Base-by-base conservation (phyloP, 768 basidiomycete genomes). In the Lactarius vividus region DNA sequence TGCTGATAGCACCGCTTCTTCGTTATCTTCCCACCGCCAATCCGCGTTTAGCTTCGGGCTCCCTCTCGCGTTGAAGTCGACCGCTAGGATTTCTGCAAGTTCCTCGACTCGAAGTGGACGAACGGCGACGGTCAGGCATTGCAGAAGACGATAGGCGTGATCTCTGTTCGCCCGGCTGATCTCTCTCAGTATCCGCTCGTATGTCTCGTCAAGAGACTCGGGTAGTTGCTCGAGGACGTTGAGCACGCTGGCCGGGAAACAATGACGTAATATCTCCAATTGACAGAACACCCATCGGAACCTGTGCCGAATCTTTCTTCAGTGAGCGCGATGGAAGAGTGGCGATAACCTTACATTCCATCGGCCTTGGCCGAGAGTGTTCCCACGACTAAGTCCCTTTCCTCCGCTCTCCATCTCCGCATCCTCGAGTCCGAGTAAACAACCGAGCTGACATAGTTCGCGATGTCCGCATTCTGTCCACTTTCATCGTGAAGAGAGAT, bases 261-360 rank as follows among this genome's bases (percentile, higher is more conserved):
- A 42, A 23, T 40, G n/a, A 6, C 58, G 37, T 31, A 59, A 31
- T 18, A 37, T 26, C 20, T 59, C 57, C 23, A 58, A 10, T 26
- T 58, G 57, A n/a, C 57, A 58, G 15, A 23, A 58, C 4, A 58
- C 39, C 29, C 37, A 59, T 40, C 58, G 58, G 37, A 59, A 59
- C 58, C 58, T 59, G 23, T 6, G 6, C 10, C 3, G 26, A 6
- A 26, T 33, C 33, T 33, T 4, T 26, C 11, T 7, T 33, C 6
- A 29, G 33, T 6, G 7, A 5, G 31, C 18, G 18, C 33, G 0
- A 13, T 3, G 33, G 37, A 3, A 4, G 11, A 10, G 20, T 3
- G 1, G 28, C 0, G 35, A 37, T 11, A 3, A 23, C 6, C 57
- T 33, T 58, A 58, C 57, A 58, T 58, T 58, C 57, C 57, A 37